Base-by-base conservation (phyloP, 2,329 filamentous ascomycete species). In the Dendryphion nanum region DNA sequence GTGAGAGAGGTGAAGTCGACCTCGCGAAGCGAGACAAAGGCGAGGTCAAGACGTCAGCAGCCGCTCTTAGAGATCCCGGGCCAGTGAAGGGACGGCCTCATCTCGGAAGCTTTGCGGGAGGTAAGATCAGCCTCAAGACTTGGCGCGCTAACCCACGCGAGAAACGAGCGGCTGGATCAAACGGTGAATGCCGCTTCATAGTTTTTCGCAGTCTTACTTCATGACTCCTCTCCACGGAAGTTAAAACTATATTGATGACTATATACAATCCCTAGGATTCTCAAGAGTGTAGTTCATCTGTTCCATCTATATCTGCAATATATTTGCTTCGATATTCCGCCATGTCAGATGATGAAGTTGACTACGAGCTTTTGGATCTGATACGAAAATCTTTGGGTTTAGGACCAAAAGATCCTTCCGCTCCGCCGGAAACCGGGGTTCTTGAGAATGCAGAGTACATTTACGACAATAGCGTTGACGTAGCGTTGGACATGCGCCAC, bases 281-380 rank as follows among this genome's bases (percentile, higher is more conserved):
- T n/a, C n/a, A n/a, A n/a, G n/a, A n/a, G n/a, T n/a, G n/a, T n/a
- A n/a, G n/a, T n/a, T n/a, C n/a, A n/a, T n/a, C n/a, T n/a, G n/a
- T n/a, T n/a, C n/a, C n/a, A n/a, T n/a, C n/a, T n/a, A n/a, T n/a
- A n/a, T n/a, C n/a, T n/a, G n/a, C n/a, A n/a, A n/a, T n/a, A n/a
- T n/a, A n/a, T n/a, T n/a, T n/a, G n/a, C n/a, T n/a, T n/a, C n/a
- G n/a, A n/a, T n/a, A n/a, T n/a, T n/a, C n/a, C 45, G 71, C 33
- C 53, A 94, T 94, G 86, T 94, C 88, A 32, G 89, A 96, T 72
- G 88, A 95, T 66, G 91, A 95, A 66, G 83, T 85, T 33, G 91
- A 96, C 60, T 84, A 79, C 28, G 90, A 96, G 68, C 81, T 97
- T 31, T 76, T 96, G 15, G 89, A 83, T 51, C 82, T 96, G 15